phyloP scores from a whole-genome alignment of 2,329 filamentous ascomycete genomes.

The Colletotrichum sp. region DNA sequence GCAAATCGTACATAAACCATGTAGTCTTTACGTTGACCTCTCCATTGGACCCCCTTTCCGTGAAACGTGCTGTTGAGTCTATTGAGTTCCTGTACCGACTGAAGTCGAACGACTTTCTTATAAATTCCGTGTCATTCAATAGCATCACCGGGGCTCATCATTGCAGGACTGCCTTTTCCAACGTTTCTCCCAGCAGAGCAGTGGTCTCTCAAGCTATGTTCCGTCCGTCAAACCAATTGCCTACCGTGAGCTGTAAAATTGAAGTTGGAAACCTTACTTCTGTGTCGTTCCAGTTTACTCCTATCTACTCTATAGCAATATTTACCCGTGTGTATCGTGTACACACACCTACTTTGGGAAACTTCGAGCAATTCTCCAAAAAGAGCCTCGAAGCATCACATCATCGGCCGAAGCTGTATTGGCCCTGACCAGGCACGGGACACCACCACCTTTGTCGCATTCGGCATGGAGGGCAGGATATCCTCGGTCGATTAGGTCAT shows the following conservation, averaged over 20 bases:
- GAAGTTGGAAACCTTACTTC: not conserved
- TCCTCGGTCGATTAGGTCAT: not conserved
- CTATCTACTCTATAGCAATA: not conserved
- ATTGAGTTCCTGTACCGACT: not conserved
- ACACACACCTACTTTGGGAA: not conserved
- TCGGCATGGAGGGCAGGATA: not conserved
- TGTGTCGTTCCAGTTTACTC: not conserved
- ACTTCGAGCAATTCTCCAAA: not conserved
- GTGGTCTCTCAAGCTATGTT: no score
- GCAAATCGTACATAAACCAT: not conserved
- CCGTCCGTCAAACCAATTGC: not conserved
- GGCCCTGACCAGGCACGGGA: not conserved
- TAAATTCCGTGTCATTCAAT: no score
- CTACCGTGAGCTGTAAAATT: not conserved
- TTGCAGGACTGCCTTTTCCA: no score
- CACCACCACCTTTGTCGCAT: not conserved
- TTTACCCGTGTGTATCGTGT: rapidly evolving
- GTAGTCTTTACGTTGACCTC: rapidly evolving
- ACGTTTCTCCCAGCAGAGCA: no score
- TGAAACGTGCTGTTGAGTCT: not conserved
- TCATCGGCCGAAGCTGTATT: not conserved
- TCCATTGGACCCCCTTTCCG: not conserved
- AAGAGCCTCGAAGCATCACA: not conserved
- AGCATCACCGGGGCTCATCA: no score
- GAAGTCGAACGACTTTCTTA: no score